Conservation (phyloP, 192 early-diverging fungal species). For the Funneliformis geosporum region DNA sequence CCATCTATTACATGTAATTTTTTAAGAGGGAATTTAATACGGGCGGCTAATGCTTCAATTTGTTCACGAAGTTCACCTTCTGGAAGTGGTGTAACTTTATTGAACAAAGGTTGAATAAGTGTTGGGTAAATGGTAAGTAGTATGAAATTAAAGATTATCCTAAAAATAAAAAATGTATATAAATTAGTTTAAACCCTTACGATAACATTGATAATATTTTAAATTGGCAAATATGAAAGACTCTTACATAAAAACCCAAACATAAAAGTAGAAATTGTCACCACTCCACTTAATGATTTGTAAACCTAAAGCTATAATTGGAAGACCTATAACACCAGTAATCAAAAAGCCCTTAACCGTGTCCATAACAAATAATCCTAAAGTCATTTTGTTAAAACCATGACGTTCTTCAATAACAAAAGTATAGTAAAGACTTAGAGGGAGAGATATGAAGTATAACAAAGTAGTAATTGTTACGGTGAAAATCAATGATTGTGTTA, state of each 20-base stretch:
- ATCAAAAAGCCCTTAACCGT: slow-evolving; percentile 72
- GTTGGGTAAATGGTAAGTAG: slow-evolving; percentile 88
- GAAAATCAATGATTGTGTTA: slow-evolving; percentile 82
- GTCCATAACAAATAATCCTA: slow-evolving; percentile 78
- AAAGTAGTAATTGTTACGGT: slow-evolving; percentile 58
- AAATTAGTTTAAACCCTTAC: background rate
- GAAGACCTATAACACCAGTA: slow-evolving; percentile 71
- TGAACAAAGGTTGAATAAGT: slow-evolving; percentile 97
- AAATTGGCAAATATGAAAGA: background rate
- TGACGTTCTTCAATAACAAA: slow-evolving; percentile 95
- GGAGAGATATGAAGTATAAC: slow-evolving; percentile 68
- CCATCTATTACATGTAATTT: slow-evolving; percentile 97
- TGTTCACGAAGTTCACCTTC: slow-evolving; percentile 77
- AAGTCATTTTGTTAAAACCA: slow-evolving; percentile 95
- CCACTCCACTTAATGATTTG: slow-evolving; percentile 82
- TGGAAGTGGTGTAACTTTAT: slow-evolving; percentile 86
- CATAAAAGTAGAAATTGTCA: slow-evolving; percentile 83
- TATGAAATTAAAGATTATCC: slow-evolving; percentile 68
- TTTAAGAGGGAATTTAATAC: slow-evolving; percentile 86
- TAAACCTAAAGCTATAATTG: slow-evolving; percentile 77
- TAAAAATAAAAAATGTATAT: slow-evolving; percentile 26
- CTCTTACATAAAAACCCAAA: slow-evolving; percentile 88
- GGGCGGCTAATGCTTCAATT: slow-evolving; percentile 80
- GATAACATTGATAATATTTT: too few relatives aligned
- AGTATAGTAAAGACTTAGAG: slow-evolving; percentile 82